Evolutionary conservation across 2,329 filamentous ascomycete species (phyloP).

Genomic region (Tolypocladium pustulatum): DNA sequence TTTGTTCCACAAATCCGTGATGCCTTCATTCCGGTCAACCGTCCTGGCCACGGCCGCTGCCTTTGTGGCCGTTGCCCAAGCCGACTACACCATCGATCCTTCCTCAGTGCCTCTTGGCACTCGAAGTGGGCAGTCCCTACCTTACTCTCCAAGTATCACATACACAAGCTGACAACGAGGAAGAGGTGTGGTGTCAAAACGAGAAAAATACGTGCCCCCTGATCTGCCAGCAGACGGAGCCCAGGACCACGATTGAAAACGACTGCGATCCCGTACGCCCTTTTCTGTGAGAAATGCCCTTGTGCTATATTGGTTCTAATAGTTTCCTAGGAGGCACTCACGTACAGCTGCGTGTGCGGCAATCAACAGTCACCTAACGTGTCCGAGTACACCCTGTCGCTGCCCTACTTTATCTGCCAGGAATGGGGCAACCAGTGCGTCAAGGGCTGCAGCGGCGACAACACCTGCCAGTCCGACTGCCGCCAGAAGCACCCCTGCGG

Average conservation of each 20-base stretch:
- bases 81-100: constrained; percentile 53
- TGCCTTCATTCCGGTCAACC: constrained; percentile 45
- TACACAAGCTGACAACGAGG: constrained; percentile 9
- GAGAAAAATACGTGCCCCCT: constrained; percentile 56
- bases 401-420: constrained; percentile 68
- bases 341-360: constrained; percentile 64
- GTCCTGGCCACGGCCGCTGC: constrained; percentile 44
- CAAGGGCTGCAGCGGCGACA: constrained; percentile 36
- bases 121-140: constrained; percentile 38
- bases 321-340: constrained; percentile 39
- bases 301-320: not conserved
- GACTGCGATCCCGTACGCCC: constrained; percentile 52
- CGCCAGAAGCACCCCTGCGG: constrained; percentile 61
- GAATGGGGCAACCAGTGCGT: constrained; percentile 64
- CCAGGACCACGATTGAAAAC: constrained; percentile 46
- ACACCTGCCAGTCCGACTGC: constrained; percentile 53
- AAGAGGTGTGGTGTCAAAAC: constrained; percentile 54
- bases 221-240: constrained; percentile 55
- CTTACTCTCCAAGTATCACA: not conserved
- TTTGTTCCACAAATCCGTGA: constrained; percentile 17
- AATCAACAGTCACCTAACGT: constrained; percentile 59
- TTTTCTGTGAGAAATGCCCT: no score
- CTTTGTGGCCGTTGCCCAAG: constrained; percentile 41
- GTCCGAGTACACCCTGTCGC: constrained; percentile 65
- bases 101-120: constrained; percentile 39